Percentiles rank a stretch among this genome's conserved stretches.
Evolutionary conservation across 2,329 filamentous ascomycete genomes (phyloP).

Genomic region (Epichloe hybrida): DNA sequence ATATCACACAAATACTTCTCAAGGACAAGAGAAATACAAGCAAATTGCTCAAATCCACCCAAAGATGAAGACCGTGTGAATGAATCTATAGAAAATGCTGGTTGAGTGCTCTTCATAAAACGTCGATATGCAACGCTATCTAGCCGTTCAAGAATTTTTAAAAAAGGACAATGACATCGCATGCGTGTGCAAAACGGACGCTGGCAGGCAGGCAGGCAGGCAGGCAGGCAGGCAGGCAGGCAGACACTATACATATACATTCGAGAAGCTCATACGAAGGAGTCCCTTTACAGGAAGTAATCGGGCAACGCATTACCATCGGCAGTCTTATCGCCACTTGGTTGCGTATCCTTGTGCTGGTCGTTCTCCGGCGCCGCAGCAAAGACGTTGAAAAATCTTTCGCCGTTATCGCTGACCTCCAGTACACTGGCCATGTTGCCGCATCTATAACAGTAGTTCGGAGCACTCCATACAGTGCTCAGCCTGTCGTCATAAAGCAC

Average conservation of each 20-base stretch:
- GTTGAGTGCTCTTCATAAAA: neutral
- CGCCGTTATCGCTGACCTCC: conserved; percentile 85
- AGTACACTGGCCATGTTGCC: conserved; percentile 95
- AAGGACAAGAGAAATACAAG: neutral
- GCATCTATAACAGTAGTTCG: conserved; percentile 90
- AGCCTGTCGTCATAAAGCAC: conserved; percentile 89
- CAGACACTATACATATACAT: neutral
- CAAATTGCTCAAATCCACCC: neutral
- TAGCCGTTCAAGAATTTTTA: neutral
- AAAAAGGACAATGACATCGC: neutral
- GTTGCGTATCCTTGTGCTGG: conserved; percentile 71
- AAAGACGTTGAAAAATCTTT: conserved; percentile 95
- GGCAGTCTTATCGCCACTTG: conserved; percentile 56
- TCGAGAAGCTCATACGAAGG: neutral
- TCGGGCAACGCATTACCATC: conserved; percentile 52
- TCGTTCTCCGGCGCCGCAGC: conserved; percentile 95
- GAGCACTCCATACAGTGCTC: conserved; percentile 96
- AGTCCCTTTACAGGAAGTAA: conserved; percentile 47
- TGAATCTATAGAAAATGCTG: neutral
- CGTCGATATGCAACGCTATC: neutral
- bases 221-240: neutral
- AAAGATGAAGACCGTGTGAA: neutral
- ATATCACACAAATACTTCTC: neutral
- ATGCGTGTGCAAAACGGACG: neutral
- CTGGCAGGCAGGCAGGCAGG: neutral